Base-by-base conservation (phyloP, 2,329 filamentous ascomycete genomes). In the Chaetomium strumarium region DNA sequence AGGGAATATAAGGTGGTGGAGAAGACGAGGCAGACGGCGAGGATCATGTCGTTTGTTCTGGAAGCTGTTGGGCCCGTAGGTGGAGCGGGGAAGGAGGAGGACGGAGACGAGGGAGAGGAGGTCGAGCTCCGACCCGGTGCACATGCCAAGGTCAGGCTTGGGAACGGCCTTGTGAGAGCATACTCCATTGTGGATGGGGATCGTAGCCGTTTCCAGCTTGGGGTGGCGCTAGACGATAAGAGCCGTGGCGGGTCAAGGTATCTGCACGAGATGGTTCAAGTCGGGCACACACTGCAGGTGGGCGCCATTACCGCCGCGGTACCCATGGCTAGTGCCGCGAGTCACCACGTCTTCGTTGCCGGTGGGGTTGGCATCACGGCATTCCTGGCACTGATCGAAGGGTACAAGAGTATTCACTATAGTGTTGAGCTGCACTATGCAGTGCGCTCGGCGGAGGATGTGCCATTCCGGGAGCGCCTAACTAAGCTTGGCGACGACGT, bases 351-450 rank as follows among this genome's bases (percentile, higher is more conserved):
- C 37, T 80, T 85, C 60, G 76, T 87, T 30, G 80, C 75, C 0
- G 83, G 79, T 10, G 84, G 83, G 0, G 80, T 86, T 30, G 84
- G 83, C 0, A 77, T 86, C 55, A 86, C 84, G 1, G 83, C 83
- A 0, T 86, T 86, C 57, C 61, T 86, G 9, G 60, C 70, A 1
- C 68, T 81, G 20, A 62, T 80, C 3, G 66, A 75, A 45, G 48
- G 30, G 1, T 73, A 73, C 54, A 62, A 67, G 14, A 31, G 59
- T 5, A 75, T 77, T 53, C 72, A 81, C 60, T 76, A 68, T 63
- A 73, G 75, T 51, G 75, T 73, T 36, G 69, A 71, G 19, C 65
- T 86, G 38, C 82, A 86, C 66, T 84, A 81, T 55, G 81, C 77
- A 0, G 76, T 85, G 13, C 73, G 77, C 9, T 73, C 70, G 1